Evolutionary conservation across 2,329 filamentous ascomycete species (phyloP), one percentile per base, ranked within the genome.

Genomic region (Aspergillus sojae): DNA sequence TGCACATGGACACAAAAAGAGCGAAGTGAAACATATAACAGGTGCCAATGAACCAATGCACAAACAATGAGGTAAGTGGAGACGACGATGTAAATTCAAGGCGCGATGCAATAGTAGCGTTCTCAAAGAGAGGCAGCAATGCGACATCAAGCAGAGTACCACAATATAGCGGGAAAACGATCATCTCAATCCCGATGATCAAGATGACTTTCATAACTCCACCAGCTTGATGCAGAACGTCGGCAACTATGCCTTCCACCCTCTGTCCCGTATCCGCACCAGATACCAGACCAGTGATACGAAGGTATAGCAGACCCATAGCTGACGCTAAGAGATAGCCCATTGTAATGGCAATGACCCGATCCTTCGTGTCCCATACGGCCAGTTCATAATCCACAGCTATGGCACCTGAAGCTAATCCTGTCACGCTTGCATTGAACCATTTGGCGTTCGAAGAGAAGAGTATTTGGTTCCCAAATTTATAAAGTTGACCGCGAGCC

Each of bases 21-120:
- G 95, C 95, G 76, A 99, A 99, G 76, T 99, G 95, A 80, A 99
- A 99, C 96, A 99, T 99, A 79, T 99, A 99, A 67, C 94, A 96
- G 4, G 95, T 99, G 56, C 95, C 95, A 62, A 97, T 90, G 74
- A 99, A 99, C 95, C 95, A 99, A 77, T 99, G 95, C 58, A 98
- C 91, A 76, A 99, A 99, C 16, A 96, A 88, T 16, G 94, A 97
- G 0, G 93, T 97, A 68, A 94, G 85, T 0, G 95, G 95, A 65
- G 90, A 93, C 65, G 88, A 84, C 60, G 87, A 82, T 2, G 92
- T 92, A 72, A 97, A 99, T 4, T 88, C 81, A 58, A 96, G 81
- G 26, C 95, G 88, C 9, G 92, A 93, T 67, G 86, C 85, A 58
- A 97, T 79, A 0, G 91, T 94, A 0, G 93, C 90, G 65, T 89